These are phyloP conservation scores for Aspergillus sojae DNA, from an alignment of 2,329 filamentous ascomycete genomes.

Conservation along the genomic window DNA sequence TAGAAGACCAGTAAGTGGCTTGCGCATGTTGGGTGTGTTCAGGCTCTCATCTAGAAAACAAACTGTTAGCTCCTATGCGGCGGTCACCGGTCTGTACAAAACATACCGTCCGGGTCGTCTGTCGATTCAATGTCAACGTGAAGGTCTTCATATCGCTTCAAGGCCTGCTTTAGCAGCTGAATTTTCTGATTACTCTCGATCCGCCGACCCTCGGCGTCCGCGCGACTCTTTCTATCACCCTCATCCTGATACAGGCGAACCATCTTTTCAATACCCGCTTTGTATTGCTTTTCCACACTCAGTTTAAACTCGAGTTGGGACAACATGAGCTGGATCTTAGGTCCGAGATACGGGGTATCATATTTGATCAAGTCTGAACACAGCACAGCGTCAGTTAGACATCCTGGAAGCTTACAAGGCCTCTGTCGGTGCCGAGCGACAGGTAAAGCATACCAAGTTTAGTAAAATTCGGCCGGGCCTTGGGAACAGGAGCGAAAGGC, in stretches of 20 bases:
- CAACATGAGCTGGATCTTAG: constrained; percentile 98
- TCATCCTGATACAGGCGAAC: constrained; percentile 96
- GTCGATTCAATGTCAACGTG: constrained; percentile 87
- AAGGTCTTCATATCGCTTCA: constrained; percentile 95
- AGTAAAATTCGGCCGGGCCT: constrained; percentile 84
- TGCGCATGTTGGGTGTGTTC: constrained; percentile 90
- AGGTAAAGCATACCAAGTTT: constrained; percentile 75
- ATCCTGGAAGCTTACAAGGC: neutral
- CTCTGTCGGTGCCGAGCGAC: neutral
- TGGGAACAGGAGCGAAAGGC: constrained; percentile 68
- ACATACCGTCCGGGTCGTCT: constrained; percentile 76
- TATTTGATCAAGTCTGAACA: constrained; percentile 91
- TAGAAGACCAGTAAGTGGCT: constrained; percentile 90
- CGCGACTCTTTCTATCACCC: constrained; percentile 91
- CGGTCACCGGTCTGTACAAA: neutral
- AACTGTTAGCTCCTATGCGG: constrained; percentile 29
- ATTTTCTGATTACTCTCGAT: constrained; percentile 99
- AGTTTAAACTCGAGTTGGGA: constrained; percentile 98
- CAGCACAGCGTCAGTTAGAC: constrained; percentile 13
- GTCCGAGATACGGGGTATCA: constrained; percentile 91
- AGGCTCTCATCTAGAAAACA: constrained; percentile 79
- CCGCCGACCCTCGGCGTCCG: constrained; percentile 84
- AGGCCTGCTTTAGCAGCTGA: constrained; percentile 87
- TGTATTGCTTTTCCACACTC: constrained; percentile 97
- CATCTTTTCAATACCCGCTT: constrained; percentile 99